Base-by-base conservation (phyloP, 1,284 basidiomycete genomes). In the Moesziomyces antarcticus region DNA sequence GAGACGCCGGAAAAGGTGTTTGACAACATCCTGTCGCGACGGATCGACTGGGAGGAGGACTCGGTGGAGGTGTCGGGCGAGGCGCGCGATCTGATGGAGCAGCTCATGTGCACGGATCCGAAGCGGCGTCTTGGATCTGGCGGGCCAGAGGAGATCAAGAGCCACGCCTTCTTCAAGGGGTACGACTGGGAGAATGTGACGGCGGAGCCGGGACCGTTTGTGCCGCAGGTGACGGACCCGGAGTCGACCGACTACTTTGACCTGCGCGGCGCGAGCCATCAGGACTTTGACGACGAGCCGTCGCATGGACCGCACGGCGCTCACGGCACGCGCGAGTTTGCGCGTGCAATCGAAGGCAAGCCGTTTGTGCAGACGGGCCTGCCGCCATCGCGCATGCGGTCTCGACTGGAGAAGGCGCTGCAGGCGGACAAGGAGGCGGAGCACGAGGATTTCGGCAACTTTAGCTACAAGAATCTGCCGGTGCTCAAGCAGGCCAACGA, bases 201-300 rank as follows among this genome's bases (percentile, higher is more conserved):
- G 5, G 90, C 89, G 9, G 89, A 90, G 4, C 92, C 94, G 81
- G 94, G 95, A 21, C 93, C 93, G 24, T 99, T 99, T 85, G 94
- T 99, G 51, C 97, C 97, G 45, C 92, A 95, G 81, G 90, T 97
- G 37, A 90, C 91, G 10, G 96, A 99, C 84, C 94, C 94, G 0
- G 96, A 98, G 85, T 97, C 93, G 24, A 99, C 97, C 14, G 97
- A 99, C 84, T 99, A 99, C 86, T 99, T 99, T 80, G 97, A 99
- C 85, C 89, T 94, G 63, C 91, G 97, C 30, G 97, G 97, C 21
- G 93, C 93, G 18, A 89, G 93, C 48, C 89, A 92, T 41, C 92
- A 94, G 82, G 86, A 94, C 42, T 94, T 96, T 87, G 93, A 94
- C 61, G 91, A 93, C 55, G 92, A 93, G 53, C 86, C 76, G 81